phyloP scores from a whole-genome alignment of 768 basidiomycete species.

The Tylopilus sp. region DNA sequence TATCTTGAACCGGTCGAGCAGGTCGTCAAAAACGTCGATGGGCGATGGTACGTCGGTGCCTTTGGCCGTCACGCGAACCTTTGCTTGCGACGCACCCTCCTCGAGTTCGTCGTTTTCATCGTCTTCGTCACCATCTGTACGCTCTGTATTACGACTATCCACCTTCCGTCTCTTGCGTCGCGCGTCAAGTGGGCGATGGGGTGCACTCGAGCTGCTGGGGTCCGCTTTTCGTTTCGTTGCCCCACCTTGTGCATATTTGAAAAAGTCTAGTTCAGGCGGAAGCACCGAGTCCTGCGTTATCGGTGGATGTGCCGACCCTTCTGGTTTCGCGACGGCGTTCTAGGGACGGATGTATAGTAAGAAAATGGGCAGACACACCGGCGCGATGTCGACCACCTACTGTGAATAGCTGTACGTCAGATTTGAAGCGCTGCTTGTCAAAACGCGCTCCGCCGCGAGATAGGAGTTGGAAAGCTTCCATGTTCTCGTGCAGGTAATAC shows the following conservation, averaged over 20 bases:
- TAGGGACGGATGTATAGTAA: slow-evolving; percentile 2
- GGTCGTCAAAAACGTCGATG: slow-evolving; percentile 53
- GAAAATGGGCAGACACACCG: no score
- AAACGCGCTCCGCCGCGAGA: slow-evolving; percentile 84
- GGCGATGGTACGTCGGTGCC: slow-evolving; percentile 65
- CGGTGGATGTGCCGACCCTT: slow-evolving; percentile 21
- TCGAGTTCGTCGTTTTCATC: slow-evolving; percentile 23
- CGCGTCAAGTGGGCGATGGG: slow-evolving; percentile 2
- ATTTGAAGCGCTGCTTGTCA: slow-evolving; percentile 69
- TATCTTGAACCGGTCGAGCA: slow-evolving; percentile 56
- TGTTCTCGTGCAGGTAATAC: slow-evolving; percentile 20
- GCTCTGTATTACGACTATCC: slow-evolving; percentile 24
- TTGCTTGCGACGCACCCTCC: slow-evolving; percentile 26
- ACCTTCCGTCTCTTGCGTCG: slow-evolving; percentile 31
- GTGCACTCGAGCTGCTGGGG: slow-evolving; percentile 11
- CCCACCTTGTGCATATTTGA: slow-evolving; percentile 72
- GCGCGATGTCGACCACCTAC: slow-evolving; percentile 34
- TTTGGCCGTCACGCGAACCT: slow-evolving; percentile 71
- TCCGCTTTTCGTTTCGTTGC: slow-evolving; percentile 49
- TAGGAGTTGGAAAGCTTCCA: slow-evolving; percentile 89
- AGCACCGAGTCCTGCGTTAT: slow-evolving; percentile 45
- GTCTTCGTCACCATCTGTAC: slow-evolving; percentile 19
- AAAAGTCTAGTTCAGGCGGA: slow-evolving; percentile 84
- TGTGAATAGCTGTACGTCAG: slow-evolving; percentile 69
- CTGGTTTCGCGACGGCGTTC: slow-evolving; percentile 23